Evolutionary conservation across 306 rosid genomes (phyloP), one percentile per base, ranked within the genome.

Genomic region (Abrus pulchellus): DNA sequence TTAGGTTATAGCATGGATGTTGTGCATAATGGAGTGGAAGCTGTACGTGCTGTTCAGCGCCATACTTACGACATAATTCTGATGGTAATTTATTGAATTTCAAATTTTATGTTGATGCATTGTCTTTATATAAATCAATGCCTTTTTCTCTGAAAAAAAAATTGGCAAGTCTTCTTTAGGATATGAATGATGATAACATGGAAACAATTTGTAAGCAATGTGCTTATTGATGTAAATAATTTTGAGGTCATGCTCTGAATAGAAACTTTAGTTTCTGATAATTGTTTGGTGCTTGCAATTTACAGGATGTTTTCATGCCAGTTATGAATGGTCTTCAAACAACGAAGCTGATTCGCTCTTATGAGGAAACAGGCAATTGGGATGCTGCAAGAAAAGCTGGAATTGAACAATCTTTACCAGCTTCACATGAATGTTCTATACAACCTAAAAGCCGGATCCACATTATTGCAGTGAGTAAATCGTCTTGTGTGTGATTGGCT

Each of bases 241-340:
- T 20, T 20, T 20, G 20, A 20, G 20, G 20, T 20, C 20, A 20
- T 20, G 20, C 20, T 14, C 0, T 59, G 77, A 73, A 6, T 33
- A 48, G 29, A 50, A 32, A 41, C 57, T 61, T 20, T 67, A 55
- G 38, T 14, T 80, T 55, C 0, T 66, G 45, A 68, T 67, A 44
- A 67, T 75, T 5, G 30, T 63, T 54, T 29, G 40, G 4, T 41
- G 40, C 66, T 7, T 68, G 13, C 14, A 55, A 4, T 70, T 70
- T 88, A 77, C 86, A 96, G 97, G 99, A 96, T 89, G 97, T 93
- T 33, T 88, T 68, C 81, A 96, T 96, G 99, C 99, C 98, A 38
- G 84, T 90, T 71, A 93, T 96, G 99, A 90, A 93, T 82, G 99
- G 99, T 44, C 97, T 92, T 66, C 88, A 93, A 86, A 90, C 98